Percentiles rank a stretch among this genome's conserved stretches.
These are phyloP conservation scores for Eleusine indica DNA, from an alignment of 176 grass and related monocot genomes.

Conservation along the genomic window DNA sequence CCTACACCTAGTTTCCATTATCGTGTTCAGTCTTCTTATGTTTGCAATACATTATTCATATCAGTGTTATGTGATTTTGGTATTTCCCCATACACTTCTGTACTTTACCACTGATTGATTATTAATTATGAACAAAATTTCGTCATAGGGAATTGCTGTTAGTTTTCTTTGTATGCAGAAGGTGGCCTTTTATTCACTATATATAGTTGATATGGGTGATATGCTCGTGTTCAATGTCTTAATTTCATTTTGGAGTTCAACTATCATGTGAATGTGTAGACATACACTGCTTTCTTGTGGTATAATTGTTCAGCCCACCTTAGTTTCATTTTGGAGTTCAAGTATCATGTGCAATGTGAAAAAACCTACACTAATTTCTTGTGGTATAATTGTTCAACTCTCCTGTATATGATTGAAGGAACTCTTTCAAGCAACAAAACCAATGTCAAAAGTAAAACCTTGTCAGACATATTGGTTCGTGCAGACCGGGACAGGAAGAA, in stretches of 20 bases:
- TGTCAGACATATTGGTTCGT: constrained; percentile 37
- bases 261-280: background rate
- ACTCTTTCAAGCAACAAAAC: background rate
- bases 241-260: background rate
- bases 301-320: background rate
- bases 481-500: background rate
- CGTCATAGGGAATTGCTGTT: too few relatives aligned
- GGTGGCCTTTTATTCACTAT: too few relatives aligned
- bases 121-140: background rate
- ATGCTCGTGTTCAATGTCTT: background rate
- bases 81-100: background rate
- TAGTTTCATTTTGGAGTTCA: background rate
- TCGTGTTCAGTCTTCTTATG: too few relatives aligned
- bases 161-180: too few relatives aligned
- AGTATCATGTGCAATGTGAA: background rate
- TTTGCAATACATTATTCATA: too few relatives aligned
- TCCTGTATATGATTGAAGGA: constrained; percentile 23
- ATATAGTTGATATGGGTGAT: background rate
- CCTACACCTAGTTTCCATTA: too few relatives aligned
- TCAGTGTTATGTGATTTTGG: too few relatives aligned
- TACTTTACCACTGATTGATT: background rate
- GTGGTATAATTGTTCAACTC: too few relatives aligned
- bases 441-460: background rate
- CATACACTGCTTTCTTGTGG: background rate
- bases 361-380: too few relatives aligned